Evolutionary conservation across 73 alveolate species (phyloP).

Genomic region (Symbiodinium natans): DNA sequence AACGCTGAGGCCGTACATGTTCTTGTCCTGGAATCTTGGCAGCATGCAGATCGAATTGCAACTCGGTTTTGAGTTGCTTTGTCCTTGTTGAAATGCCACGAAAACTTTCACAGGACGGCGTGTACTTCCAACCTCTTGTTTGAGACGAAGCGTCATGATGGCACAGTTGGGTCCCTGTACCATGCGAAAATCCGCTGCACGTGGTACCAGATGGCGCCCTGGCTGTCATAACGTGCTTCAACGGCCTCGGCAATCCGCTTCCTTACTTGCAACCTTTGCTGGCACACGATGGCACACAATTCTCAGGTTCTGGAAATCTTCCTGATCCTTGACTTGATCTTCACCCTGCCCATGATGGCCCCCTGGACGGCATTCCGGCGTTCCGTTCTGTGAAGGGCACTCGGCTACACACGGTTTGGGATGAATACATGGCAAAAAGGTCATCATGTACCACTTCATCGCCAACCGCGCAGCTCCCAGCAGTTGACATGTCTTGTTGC

Average conservation of each 20-base stretch:
- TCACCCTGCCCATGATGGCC: not conserved
- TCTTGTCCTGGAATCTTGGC: conserved; percentile 10
- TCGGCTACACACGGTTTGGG: too few species aligned
- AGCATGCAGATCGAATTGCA: not conserved
- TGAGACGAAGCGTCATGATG: not conserved
- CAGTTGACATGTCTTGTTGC: too few species aligned
- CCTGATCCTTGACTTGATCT: conserved; percentile 1
- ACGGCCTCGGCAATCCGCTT: not conserved
- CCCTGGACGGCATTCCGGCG: not conserved
- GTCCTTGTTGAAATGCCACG: too few species aligned
- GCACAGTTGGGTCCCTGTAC: not conserved
- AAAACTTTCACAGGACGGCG: not conserved
- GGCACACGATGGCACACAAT: too few species aligned
- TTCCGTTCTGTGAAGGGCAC: too few species aligned
- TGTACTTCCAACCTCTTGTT: not conserved
- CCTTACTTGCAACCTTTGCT: too few species aligned
- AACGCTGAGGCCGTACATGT: not conserved
- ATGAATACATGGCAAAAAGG: too few species aligned
- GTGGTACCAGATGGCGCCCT: conserved; percentile 27
- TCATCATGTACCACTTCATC: conserved; percentile 15
- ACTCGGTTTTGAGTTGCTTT: too few species aligned
- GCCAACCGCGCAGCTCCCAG: too few species aligned
- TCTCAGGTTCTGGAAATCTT: not conserved
- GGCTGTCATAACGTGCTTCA: not conserved
- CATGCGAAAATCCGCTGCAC: not conserved